Evolutionary conservation across 2,329 filamentous ascomycete genomes (phyloP).

Genomic region (Phyllosticta citriasiana): DNA sequence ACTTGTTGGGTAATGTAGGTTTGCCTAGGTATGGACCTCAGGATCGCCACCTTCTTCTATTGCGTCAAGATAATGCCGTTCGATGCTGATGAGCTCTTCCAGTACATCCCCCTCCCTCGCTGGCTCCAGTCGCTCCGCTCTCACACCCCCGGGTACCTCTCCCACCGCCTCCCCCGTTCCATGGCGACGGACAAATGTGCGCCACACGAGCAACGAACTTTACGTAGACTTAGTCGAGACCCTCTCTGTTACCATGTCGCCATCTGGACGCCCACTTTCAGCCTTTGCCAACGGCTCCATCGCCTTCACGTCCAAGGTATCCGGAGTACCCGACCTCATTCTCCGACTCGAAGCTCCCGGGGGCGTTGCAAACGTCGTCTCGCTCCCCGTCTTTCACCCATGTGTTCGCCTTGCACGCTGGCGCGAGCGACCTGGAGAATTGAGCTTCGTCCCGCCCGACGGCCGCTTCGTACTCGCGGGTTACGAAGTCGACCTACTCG

Average conservation of each 20-base stretch:
- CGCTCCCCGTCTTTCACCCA: constrained; percentile 89
- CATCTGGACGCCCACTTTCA: constrained; percentile 76
- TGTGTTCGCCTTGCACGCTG: constrained; percentile 86
- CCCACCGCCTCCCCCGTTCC: constrained; percentile 48
- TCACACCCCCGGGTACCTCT: constrained; percentile 13
- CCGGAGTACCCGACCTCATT: constrained; percentile 83
- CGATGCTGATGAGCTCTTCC: neutral
- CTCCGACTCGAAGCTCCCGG: constrained; percentile 65
- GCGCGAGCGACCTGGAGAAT: constrained; percentile 77
- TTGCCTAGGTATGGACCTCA: constrained; percentile 54
- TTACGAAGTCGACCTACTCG: constrained; percentile 87
- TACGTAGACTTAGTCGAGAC: constrained; percentile 95
- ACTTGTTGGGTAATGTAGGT: constrained; percentile 76
- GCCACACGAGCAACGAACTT: constrained; percentile 93
- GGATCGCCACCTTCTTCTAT: neutral
- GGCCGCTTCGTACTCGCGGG: constrained; percentile 87
- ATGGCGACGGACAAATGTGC: constrained; percentile 84
- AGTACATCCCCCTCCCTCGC: constrained; percentile 8
- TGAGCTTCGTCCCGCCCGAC: constrained; percentile 95
- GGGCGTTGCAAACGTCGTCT: constrained; percentile 64
- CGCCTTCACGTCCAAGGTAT: constrained; percentile 90
- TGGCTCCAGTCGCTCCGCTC: constrained; percentile 3
- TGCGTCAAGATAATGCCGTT: neutral
- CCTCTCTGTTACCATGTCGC: constrained; percentile 76
- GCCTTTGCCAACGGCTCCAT: constrained; percentile 88